These are phyloP conservation scores for Aspergillus candidus DNA, from an alignment of 2,329 filamentous ascomycete genomes.

Conservation along the genomic window DNA sequence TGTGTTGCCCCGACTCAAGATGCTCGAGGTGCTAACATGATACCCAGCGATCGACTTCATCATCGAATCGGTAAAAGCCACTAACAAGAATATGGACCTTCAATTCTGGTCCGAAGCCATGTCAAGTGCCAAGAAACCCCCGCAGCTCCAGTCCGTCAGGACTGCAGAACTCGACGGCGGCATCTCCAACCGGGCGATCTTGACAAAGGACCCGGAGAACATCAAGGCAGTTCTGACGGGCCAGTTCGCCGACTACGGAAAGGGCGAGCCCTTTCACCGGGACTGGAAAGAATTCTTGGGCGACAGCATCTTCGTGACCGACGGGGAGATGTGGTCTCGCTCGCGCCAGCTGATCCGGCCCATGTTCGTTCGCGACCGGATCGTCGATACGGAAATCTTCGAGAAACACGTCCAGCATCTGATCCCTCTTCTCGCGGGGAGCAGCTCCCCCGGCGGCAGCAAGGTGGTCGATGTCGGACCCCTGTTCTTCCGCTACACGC, in stretches of 20 bases:
- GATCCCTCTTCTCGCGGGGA: conserved; percentile 58
- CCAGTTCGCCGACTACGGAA: conserved; percentile 81
- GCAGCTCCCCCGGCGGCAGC: conserved; percentile 23
- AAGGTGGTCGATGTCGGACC: conserved; percentile 64
- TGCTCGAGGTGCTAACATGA: conserved; percentile 5
- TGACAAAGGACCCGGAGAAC: conserved; percentile 81
- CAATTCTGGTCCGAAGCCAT: conserved; percentile 57
- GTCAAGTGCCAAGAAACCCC: conserved; percentile 25
- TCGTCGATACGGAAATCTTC: conserved; percentile 77
- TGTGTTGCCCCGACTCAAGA: conserved; percentile 3
- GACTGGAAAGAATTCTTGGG: conserved; percentile 77
- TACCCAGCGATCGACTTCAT: conserved; percentile 61
- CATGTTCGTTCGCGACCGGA: conserved; percentile 78
- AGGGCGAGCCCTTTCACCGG: conserved; percentile 63
- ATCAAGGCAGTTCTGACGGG: conserved; percentile 86
- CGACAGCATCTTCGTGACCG: conserved; percentile 78
- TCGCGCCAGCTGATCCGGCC: conserved; percentile 80
- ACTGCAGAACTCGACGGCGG: conserved; percentile 27
- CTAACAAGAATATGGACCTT: conserved; percentile 51
- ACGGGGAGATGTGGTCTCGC: conserved; percentile 71
- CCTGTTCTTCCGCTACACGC: conserved; percentile 73
- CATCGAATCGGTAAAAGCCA: conserved; percentile 48
- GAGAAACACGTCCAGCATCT: conserved; percentile 72
- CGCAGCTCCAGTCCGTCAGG: conserved; percentile 17
- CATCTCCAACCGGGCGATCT: conserved; percentile 50